Base-by-base conservation (phyloP, 192 early-diverging fungal species). In the Coemansia sp. region DNA sequence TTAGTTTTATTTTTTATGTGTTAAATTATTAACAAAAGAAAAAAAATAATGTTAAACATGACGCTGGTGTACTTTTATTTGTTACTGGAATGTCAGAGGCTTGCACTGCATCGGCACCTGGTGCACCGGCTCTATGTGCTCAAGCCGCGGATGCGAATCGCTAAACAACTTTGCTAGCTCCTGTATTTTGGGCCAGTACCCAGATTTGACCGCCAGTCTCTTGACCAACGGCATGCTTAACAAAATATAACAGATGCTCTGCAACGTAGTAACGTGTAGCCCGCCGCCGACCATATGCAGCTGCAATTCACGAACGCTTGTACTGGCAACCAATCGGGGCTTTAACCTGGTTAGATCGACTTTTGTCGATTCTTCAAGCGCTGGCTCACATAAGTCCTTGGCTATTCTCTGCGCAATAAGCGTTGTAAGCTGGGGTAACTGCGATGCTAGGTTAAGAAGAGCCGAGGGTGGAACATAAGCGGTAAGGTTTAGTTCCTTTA, bases 331-430 rank as follows among this genome's bases (percentile, higher is more conserved):
- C 0, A 25, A 2, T 0, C 12, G 56, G 4, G 68, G 50, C 16
- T 50, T 11, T 18, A 64, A 17, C 34, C 54, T 7, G 18, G 48
- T 14, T 17, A 60, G 36, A 5, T 60, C 58, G 17, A 58, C 49
- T 1, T 11, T 25, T 1, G 56, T 20, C 0, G 33, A 16, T 10
- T 59, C 18, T 20, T 66, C 60, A 12, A 78, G 33, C 2, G 11
- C 3, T 1, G 60, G 45, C 42, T 78, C 76, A 18, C 57, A 59
- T 8, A 30, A 42, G 20, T 78, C 76, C 7, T 62, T 18, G 18
- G 66, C 70, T 40, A 78, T 68, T 6, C 76, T 61, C 57, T 78
- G 71, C 10, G 67, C 76, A 11, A 66, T 50, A 11, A 78, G 48
- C 5, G 52, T 32, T 14, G 1, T 17, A 0, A 78, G 48, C 30